phyloP scores from a whole-genome alignment of 495 filamentous ascomycete genomes.

The Rostrohypoxylon terebratum region DNA sequence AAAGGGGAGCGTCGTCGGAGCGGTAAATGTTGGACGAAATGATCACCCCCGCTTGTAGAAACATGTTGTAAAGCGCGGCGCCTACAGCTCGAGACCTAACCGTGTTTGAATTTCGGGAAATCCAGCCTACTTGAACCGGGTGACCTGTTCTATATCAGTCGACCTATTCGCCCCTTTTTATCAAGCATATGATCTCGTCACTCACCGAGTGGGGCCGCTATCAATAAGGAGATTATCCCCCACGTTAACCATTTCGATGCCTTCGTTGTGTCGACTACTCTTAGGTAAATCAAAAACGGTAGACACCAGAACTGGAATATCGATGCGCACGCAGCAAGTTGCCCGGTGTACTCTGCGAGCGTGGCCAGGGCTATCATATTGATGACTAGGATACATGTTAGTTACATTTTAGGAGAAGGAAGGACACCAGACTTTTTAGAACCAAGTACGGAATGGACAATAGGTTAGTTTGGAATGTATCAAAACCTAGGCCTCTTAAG shows the following conservation, averaged over 20 bases:
- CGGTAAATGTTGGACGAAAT: conserved; percentile 68
- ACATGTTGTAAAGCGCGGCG: conserved; percentile 79
- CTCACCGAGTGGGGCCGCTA: conserved; percentile 68
- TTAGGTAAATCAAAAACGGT: conserved; percentile 68
- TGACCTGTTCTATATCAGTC: conserved; percentile 49
- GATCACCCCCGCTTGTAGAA: conserved; percentile 72
- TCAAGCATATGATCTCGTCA: background rate
- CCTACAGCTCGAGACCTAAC: conserved; percentile 75
- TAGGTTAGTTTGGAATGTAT: conserved; percentile 74
- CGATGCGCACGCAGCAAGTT: conserved; percentile 62
- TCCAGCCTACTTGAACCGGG: conserved; percentile 75
- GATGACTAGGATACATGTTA: conserved; percentile 46
- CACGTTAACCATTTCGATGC: conserved; percentile 68
- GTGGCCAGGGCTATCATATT: conserved; percentile 63
- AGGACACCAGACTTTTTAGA: conserved; percentile 48
- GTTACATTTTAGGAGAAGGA: conserved; percentile 2
- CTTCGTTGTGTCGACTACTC: conserved; percentile 57
- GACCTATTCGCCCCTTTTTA: background rate
- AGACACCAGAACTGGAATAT: conserved; percentile 66
- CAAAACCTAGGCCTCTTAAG: conserved; percentile 72
- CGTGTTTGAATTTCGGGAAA: conserved; percentile 70
- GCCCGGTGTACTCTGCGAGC: conserved; percentile 60
- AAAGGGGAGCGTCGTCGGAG: conserved; percentile 72
- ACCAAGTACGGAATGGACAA: conserved; percentile 56
- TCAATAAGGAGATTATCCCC: conserved; percentile 66